Percentiles rank a stretch among this genome's conserved stretches.
phyloP scores from a whole-genome alignment of 83 land plant species.

The Picea engelmannii region DNA sequence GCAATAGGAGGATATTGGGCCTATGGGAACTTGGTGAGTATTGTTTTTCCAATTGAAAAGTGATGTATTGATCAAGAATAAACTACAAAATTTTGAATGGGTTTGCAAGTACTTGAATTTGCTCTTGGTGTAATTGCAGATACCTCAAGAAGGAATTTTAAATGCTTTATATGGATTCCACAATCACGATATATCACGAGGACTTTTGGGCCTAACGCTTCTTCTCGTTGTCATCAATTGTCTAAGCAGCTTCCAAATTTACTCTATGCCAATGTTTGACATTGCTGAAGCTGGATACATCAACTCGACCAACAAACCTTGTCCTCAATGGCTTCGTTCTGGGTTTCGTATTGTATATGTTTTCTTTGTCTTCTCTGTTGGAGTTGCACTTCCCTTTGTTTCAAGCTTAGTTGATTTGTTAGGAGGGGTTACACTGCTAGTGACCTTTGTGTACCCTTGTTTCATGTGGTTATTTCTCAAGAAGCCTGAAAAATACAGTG shows the following conservation, averaged over 20 bases:
- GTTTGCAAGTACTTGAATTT: neutral
- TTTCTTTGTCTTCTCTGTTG: constrained; percentile 50
- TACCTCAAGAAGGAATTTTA: constrained; percentile 55
- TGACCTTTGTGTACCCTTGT: no score
- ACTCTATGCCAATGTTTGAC: constrained; percentile 23
- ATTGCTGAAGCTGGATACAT: constrained; percentile 5
- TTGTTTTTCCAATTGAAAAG: neutral
- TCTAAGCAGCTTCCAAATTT: constrained; percentile 72
- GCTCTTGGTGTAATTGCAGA: constrained; percentile 28
- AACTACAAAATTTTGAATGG: neutral
- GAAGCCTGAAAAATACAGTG: no score
- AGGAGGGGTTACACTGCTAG: no score
- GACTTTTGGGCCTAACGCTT: constrained; percentile 44
- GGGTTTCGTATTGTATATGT: constrained; percentile 49
- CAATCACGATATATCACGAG: constrained; percentile 5
- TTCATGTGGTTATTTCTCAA: no score
- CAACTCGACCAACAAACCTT: constrained; percentile 42
- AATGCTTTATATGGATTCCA: constrained; percentile 44
- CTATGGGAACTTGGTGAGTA: constrained; percentile 71
- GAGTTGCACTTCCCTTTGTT: constrained; percentile 74
- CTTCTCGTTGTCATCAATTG: constrained; percentile 70
- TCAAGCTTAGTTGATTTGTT: constrained; percentile 24
- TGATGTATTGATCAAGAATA: neutral
- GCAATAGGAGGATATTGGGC: constrained; percentile 85
- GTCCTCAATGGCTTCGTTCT: constrained; percentile 54